Percentiles rank a stretch among this genome's conserved stretches.
phyloP scores from a whole-genome alignment of 805 yeast species.

The Cyberlindnera mississippiensis region DNA sequence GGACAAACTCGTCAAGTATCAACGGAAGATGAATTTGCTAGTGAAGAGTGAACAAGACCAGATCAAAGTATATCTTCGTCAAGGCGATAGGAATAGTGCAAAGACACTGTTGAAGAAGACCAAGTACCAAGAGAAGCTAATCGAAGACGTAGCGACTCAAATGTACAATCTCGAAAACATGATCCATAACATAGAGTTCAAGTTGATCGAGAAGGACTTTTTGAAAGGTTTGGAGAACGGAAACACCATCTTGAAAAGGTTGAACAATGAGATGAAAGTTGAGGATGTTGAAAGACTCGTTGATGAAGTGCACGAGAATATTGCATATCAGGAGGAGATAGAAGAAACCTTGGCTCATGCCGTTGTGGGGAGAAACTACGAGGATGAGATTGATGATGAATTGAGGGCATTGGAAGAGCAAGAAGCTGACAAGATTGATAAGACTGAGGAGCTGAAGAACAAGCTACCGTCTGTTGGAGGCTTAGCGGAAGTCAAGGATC shows the following conservation, averaged over 20 bases:
- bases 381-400: slow-evolving; percentile 65
- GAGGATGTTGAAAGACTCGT: slow-evolving; percentile 77
- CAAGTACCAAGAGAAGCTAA: slow-evolving; percentile 75
- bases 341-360: slow-evolving; percentile 44
- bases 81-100: slow-evolving; percentile 45
- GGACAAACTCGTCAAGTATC: slow-evolving; percentile 74
- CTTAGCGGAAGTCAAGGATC: slow-evolving; percentile 19
- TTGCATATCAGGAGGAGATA: slow-evolving; percentile 72
- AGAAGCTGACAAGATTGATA: slow-evolving; percentile 1
- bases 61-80: slow-evolving; percentile 28
- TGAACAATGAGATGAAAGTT: slow-evolving; percentile 74
- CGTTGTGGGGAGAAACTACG: slow-evolving; percentile 35
- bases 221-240: slow-evolving; percentile 79
- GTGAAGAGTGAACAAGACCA: slow-evolving; percentile 53
- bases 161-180: slow-evolving; percentile 74
- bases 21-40: slow-evolving; percentile 47
- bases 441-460: slow-evolving; percentile 1
- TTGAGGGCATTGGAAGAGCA: slow-evolving; percentile 42
- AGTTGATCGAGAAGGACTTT: slow-evolving; percentile 83
- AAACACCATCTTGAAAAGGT: slow-evolving; percentile 63
- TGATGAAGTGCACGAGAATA: slow-evolving; percentile 83
- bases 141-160: slow-evolving; percentile 71
- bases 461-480: slow-evolving; percentile 25
- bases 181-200: slow-evolving; percentile 80
- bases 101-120: slow-evolving; percentile 67